phyloP scores from a whole-genome alignment of 495 filamentous ascomycete genomes.

The Penicillium tannophilum region DNA sequence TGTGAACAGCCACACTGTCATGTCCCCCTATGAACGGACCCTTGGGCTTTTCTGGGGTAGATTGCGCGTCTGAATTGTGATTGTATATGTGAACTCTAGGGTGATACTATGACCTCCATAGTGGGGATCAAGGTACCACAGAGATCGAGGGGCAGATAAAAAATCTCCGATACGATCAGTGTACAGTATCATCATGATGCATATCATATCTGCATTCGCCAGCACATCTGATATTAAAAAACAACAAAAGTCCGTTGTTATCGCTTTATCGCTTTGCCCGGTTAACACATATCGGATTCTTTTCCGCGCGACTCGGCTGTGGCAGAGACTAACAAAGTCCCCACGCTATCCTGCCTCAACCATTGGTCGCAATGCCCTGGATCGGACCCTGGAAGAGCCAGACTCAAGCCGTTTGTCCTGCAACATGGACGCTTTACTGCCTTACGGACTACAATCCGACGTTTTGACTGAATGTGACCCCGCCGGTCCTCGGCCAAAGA shows the following conservation, averaged over 20 bases:
- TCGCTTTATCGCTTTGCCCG: conserved; percentile 5
- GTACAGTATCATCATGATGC: not conserved
- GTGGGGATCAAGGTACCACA: too few species aligned
- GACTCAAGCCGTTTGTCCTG: not conserved
- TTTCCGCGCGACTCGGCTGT: conserved; percentile 27
- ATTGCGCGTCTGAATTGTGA: conserved; percentile 2
- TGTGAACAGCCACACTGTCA: conserved; percentile 20
- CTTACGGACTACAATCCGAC: conserved; percentile 11
- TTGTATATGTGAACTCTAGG: not conserved
- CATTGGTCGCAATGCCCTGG: conserved; percentile 5
- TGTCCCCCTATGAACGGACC: not conserved
- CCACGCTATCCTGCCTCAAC: conserved; percentile 21
- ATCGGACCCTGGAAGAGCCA: conserved; percentile 1
- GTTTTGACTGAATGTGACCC: conserved; percentile 8
- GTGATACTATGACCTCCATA: not conserved
- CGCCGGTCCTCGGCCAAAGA: conserved; percentile 28
- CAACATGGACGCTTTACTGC: not conserved
- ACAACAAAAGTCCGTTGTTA: not conserved
- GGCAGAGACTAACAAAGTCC: conserved; percentile 3
- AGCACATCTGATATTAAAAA: not conserved
- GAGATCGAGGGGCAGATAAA: conserved; percentile 1
- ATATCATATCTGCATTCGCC: not conserved
- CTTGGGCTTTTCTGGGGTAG: not conserved
- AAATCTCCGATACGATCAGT: not conserved
- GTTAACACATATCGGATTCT: conserved; percentile 23